Percentiles rank a stretch among this genome's conserved stretches.
Conservation (phyloP, 2,329 filamentous ascomycete species). For the Penicillium sp. region DNA sequence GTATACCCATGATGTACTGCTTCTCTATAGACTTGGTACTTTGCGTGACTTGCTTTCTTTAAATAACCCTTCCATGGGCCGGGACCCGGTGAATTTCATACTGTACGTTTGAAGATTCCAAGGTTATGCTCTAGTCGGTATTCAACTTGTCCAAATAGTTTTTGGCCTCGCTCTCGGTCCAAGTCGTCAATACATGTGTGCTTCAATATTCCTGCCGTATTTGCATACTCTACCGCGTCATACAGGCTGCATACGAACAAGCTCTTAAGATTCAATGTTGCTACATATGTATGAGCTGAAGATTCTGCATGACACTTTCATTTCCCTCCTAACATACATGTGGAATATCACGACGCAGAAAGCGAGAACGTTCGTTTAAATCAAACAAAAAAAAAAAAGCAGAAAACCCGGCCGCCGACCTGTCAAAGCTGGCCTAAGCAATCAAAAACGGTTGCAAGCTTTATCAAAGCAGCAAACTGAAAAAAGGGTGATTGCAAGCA, state of each 20-base stretch:
- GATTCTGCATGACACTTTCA: background rate
- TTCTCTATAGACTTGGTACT: conserved; percentile 16
- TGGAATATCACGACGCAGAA: background rate
- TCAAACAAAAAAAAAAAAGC: background rate
- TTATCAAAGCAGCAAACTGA: background rate
- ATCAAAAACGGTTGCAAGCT: background rate
- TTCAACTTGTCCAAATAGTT: background rate
- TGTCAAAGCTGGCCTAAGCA: background rate
- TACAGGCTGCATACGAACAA: background rate
- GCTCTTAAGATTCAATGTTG: background rate
- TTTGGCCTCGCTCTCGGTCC: background rate
- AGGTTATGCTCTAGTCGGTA: background rate
- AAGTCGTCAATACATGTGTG: background rate
- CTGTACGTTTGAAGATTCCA: background rate
- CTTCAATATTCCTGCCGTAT: background rate
- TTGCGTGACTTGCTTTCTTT: background rate
- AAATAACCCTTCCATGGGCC: no score
- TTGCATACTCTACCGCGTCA: no score
- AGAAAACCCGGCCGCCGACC: background rate
- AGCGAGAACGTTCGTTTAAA: background rate
- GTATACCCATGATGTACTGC: conserved; percentile 5
- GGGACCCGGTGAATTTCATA: background rate
- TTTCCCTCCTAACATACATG: background rate
- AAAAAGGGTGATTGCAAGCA: background rate
- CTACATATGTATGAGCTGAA: background rate